phyloP scores from a whole-genome alignment of 345 rosid species.

The Pistacia atlantica region DNA sequence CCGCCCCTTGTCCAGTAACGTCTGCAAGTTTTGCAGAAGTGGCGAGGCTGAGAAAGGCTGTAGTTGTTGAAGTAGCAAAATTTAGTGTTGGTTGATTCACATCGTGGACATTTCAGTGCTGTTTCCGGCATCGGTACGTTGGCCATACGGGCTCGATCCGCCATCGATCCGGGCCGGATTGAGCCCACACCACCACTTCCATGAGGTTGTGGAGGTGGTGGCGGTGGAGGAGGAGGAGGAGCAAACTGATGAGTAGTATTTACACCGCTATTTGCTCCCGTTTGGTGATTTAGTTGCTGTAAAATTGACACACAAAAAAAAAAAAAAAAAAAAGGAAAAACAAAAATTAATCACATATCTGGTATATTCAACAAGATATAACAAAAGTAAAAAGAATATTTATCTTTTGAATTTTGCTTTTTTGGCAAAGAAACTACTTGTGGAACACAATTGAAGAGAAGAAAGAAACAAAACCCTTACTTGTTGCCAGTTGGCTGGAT shows the following conservation, averaged over 20 bases:
- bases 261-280: conserved; percentile 29
- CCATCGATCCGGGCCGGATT: conserved; percentile 91
- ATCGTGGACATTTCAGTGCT: conserved; percentile 87
- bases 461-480: conserved; percentile 40
- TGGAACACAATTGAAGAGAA: conserved; percentile 8
- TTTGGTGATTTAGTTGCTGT: conserved; percentile 49
- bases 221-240: conserved; percentile 48
- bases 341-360: conserved; percentile 36
- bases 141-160: conserved; percentile 85
- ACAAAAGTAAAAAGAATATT: conserved; percentile 43
- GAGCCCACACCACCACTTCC: conserved; percentile 53
- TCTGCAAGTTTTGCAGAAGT: conserved; percentile 95
- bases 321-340: conserved; percentile 13
- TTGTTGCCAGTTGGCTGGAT: conserved; percentile 97
- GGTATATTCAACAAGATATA: conserved; percentile 61
- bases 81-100: conserved; percentile 92
- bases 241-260: conserved; percentile 24
- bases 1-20: conserved; percentile 99
- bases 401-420: conserved; percentile 47
- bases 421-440: conserved; percentile 25
- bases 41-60: conserved; percentile 95
- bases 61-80: conserved; percentile 98
- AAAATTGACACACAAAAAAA: conserved; percentile 23
- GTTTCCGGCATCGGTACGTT: conserved; percentile 81
- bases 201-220: conserved; percentile 55